These are phyloP conservation scores for Fragilaria crotonensis DNA, from an alignment of 108 stramenopile genomes.

Conservation along the genomic window DNA sequence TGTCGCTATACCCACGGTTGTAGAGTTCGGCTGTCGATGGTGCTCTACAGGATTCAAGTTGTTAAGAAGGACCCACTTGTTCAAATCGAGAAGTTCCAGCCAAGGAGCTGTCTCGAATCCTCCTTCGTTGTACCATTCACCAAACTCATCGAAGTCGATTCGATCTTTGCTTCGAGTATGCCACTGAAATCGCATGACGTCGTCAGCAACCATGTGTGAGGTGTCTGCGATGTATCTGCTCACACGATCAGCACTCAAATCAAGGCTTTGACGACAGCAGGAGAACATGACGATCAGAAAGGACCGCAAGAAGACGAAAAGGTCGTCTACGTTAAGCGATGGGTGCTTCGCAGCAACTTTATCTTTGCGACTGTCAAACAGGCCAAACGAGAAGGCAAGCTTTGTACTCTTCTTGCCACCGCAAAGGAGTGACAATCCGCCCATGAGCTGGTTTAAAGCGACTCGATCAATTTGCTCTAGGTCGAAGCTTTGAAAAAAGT, in stretches of 20 bases:
- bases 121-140: constrained; percentile 93
- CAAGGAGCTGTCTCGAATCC: constrained; percentile 90
- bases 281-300: constrained; percentile 82
- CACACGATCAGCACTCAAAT: constrained; percentile 58
- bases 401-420: constrained; percentile 82
- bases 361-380: constrained; percentile 48
- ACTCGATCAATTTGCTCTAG: constrained; percentile 58
- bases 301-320: constrained; percentile 70
- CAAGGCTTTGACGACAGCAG: constrained; percentile 82
- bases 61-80: constrained; percentile 86
- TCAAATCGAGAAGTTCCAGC: constrained; percentile 92
- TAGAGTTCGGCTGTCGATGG: not conserved
- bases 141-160: constrained; percentile 88
- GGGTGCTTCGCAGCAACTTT: not conserved
- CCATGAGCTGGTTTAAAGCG: constrained; percentile 80
- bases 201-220: constrained; percentile 68
- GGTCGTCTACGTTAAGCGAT: constrained; percentile 50
- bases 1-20: not conserved
- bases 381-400: constrained; percentile 76
- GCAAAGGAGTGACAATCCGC: constrained; percentile 77
- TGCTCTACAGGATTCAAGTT: constrained; percentile 5
- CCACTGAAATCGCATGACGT: constrained; percentile 78
- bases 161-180: constrained; percentile 47
- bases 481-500: constrained; percentile 82
- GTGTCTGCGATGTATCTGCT: constrained; percentile 72